Evolutionary conservation across 2,329 filamentous ascomycete species (phyloP), one percentile per base, ranked within the genome.

Genomic region (Cercospora zeina): DNA sequence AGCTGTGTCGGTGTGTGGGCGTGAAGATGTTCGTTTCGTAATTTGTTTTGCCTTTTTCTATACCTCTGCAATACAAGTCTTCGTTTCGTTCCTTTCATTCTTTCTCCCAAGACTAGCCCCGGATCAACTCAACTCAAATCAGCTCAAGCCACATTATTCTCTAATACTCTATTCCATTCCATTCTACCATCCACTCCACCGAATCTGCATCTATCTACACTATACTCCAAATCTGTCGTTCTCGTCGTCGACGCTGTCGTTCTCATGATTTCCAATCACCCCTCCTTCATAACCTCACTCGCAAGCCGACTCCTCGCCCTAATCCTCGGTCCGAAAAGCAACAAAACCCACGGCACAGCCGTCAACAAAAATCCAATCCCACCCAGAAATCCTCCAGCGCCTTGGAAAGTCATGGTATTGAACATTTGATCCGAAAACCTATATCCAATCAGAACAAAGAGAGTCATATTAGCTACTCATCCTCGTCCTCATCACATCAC

Each of bases 281-380:
- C 34, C 2, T 51, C 27, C 19, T 45, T 58, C 33, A 59, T 42
- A 39, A 59, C 51, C 65, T 76, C 78, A 45, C 76, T 77, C 0
- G 91, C 91, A 77, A 96, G 89, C 68, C 86, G 88, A 73, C 90
- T 95, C 73, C 87, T 84, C 10, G 84, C 83, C 30, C 93, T 81
- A 65, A 97, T 96, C 66, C 72, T 83, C 34, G 88, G 86, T 0
- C 93, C 93, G 68, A 86, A 95, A 33, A 95, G 85, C 0, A 93
- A 84, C 56, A 97, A 75, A 0, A 93, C 86, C 90, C 91, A 97
- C 0, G 93, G 93, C n/a, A 96, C 91, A 1, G 89, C 74, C 0
- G 90, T 93, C 65, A 97, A 75, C 1, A 83, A 61, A 2, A 80
- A 78, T 2, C 82, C 83, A 64, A 96, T 84, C 0, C 87, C 89